Percentiles rank a stretch among this genome's conserved stretches.
Evolutionary conservation across 1,139 yeast species (phyloP).

Genomic region (Debaryomycetaceae sp.): DNA sequence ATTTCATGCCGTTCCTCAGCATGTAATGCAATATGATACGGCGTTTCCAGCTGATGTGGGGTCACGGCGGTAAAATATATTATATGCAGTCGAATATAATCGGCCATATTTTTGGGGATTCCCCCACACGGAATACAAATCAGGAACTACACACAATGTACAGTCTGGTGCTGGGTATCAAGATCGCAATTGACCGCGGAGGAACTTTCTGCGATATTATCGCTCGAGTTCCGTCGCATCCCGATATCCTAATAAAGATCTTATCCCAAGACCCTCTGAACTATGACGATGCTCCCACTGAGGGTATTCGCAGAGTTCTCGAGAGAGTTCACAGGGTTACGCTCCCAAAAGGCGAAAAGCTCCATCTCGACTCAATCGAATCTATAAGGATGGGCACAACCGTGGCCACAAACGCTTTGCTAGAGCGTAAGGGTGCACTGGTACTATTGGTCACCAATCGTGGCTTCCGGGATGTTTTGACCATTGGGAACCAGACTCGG

Average conservation of each 20-base stretch:
- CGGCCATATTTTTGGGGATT: no score
- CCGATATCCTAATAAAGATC: conserved; percentile 43
- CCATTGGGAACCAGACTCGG: conserved; percentile 22
- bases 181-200: conserved; percentile 42
- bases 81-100: neutral
- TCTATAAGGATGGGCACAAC: conserved; percentile 14
- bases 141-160: neutral
- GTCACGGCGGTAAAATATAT: conserved; percentile 1
- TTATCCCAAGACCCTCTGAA: conserved; percentile 81
- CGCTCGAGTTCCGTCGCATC: conserved; percentile 35
- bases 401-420: conserved; percentile 13
- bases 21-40: no score
- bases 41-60: neutral
- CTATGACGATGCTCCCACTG: conserved; percentile 83
- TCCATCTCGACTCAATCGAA: conserved; percentile 8
- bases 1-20: no score
- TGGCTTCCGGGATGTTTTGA: conserved; percentile 39
- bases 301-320: conserved; percentile 73
- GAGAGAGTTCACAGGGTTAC: conserved; percentile 41
- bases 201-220: conserved; percentile 86
- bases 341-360: conserved; percentile 34
- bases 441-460: conserved; percentile 41
- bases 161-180: conserved; percentile 6
- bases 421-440: conserved; percentile 36
- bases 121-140: neutral